Evolutionary conservation across 2,329 filamentous ascomycete species (phyloP).

Genomic region (Pezicula neosporulosa): DNA sequence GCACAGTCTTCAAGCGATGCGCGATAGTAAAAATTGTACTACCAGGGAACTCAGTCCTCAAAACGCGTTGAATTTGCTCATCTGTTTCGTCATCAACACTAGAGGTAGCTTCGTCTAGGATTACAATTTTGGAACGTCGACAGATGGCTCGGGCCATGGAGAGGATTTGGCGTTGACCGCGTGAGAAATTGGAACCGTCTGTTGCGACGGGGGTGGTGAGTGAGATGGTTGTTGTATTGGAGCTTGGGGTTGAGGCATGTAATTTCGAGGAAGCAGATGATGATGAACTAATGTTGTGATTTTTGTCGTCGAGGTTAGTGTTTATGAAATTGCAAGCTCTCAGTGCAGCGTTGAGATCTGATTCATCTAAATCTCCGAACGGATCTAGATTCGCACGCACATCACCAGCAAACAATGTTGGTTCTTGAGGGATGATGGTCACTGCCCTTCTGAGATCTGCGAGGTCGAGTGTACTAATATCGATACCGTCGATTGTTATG

Average conservation of each 20-base stretch:
- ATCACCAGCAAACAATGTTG: not conserved
- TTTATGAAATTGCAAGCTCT: not conserved
- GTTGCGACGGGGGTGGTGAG: not conserved
- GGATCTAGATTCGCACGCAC: slow-evolving; percentile 2
- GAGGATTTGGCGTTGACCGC: slow-evolving; percentile 1
- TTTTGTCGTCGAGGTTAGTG: not conserved
- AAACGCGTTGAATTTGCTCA: not conserved
- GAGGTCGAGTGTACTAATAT: slow-evolving; percentile 37
- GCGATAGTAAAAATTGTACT: slow-evolving; percentile 64
- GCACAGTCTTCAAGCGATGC: slow-evolving; percentile 61
- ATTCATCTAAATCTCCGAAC: slow-evolving; percentile 7
- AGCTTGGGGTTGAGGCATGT: not conserved
- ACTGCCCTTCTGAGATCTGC: slow-evolving; percentile 37
- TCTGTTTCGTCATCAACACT: not conserved
- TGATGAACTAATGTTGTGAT: no score
- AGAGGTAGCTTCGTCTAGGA: slow-evolving; percentile 1
- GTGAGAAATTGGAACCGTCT: not conserved
- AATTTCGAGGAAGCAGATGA: not conserved
- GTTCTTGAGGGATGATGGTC: slow-evolving; percentile 19
- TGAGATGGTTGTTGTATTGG: not conserved
- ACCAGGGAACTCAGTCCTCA: slow-evolving; percentile 19
- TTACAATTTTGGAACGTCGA: not conserved
- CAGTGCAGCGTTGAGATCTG: not conserved
- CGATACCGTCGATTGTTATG: slow-evolving; percentile 43
- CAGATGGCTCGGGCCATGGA: not conserved